Base-by-base conservation (phyloP, 2,329 filamentous ascomycete genomes). In the Lithohypha guttulata region DNA sequence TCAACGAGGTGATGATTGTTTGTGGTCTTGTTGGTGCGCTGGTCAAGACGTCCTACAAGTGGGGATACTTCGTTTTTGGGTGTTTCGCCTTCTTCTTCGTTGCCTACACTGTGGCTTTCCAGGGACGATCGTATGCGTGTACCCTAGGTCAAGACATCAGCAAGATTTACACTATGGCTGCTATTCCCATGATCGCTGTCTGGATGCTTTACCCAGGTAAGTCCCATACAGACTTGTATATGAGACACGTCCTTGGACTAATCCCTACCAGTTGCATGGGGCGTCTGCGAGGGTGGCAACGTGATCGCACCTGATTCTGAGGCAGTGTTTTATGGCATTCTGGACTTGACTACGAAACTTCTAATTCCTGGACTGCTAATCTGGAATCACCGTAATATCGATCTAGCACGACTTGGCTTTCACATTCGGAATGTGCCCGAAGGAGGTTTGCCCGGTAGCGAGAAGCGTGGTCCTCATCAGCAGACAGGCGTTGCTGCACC, bases 201-300 rank as follows among this genome's bases (percentile, higher is more conserved):
- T 80, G 76, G 77, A 71, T 74, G 47, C 51, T 78, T 18, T 81
- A 81, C 55, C 77, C 77, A n/a, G n/a, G n/a, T n/a, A n/a, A n/a
- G n/a, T n/a, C n/a, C n/a, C n/a, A n/a, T n/a, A n/a, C n/a, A n/a
- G n/a, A n/a, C n/a, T n/a, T n/a, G n/a, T n/a, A n/a, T n/a, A n/a
- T n/a, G n/a, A n/a, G n/a, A n/a, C n/a, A n/a, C n/a, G n/a, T n/a
- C n/a, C n/a, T n/a, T n/a, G n/a, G n/a, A n/a, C n/a, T n/a, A n/a
- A n/a, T n/a, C n/a, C n/a, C n/a, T n/a, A n/a, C n/a, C n/a, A 0
- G 68, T 79, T 44, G 68, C 70, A 15, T 81, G 77, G 75, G 77
- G 74, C 40, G 51, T 80, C 2, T 65, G 59, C 29, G 77, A 81
- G 56, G 77, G 75, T 21, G 77, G 75, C 8, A 81, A 81, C 49